Percentiles rank a stretch among this genome's conserved stretches.
phyloP scores from a whole-genome alignment of 805 yeast genomes.

The Nakazawaea wickerhamii region DNA sequence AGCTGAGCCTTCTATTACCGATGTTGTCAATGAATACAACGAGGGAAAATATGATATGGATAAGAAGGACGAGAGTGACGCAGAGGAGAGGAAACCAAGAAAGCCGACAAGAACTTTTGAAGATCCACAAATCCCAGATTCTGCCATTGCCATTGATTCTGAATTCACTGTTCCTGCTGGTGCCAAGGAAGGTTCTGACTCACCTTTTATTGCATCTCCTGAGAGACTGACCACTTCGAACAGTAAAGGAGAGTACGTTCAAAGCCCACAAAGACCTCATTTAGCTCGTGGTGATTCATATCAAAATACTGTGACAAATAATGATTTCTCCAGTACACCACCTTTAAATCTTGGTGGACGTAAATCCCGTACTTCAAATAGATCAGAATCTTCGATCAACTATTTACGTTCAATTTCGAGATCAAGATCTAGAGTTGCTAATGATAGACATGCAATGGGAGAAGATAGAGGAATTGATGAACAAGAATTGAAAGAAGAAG shows the following conservation, averaged over 20 bases:
- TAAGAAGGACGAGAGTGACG: constrained; percentile 3
- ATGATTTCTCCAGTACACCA: constrained; percentile 30
- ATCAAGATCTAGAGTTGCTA: constrained; percentile 49
- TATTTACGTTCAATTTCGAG: constrained; percentile 64
- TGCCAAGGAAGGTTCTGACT: constrained; percentile 36
- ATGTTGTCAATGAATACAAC: constrained; percentile 27
- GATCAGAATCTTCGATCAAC: constrained; percentile 38
- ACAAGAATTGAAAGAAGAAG: constrained; percentile 47
- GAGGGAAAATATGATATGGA: constrained; percentile 21
- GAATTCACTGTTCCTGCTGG: constrained; percentile 39
- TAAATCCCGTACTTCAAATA: constrained; percentile 28
- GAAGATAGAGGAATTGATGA: constrained; percentile 20
- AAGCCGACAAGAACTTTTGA: constrained; percentile 7
- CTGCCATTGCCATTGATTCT: constrained; percentile 33
- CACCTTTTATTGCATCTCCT: constrained; percentile 20
- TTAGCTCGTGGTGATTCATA: constrained; percentile 77
- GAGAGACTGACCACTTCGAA: constrained; percentile 17
- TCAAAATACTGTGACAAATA: constrained; percentile 47
- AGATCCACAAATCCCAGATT: constrained; percentile 27
- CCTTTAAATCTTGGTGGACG: constrained; percentile 35
- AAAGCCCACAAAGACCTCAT: constrained; percentile 44
- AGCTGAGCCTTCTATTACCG: constrained; percentile 22
- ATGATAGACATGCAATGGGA: constrained; percentile 28
- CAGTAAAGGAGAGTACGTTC: constrained; percentile 17
- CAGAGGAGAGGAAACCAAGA: constrained; percentile 12